phyloP scores from a whole-genome alignment of 192 early-diverging fungal genomes.

The Cetraspora pellucida region DNA sequence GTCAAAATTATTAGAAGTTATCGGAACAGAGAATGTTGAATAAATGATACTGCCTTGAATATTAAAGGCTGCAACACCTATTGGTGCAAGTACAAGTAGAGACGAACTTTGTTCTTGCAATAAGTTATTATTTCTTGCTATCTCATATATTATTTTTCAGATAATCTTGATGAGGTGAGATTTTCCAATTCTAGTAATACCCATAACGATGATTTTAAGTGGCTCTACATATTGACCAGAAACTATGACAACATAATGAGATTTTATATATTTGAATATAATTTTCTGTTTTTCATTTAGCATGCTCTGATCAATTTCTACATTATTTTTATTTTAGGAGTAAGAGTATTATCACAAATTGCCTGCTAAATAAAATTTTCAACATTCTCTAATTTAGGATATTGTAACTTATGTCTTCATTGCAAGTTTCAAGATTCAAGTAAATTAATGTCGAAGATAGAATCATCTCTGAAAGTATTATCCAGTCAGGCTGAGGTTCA shows the following conservation, averaged over 20 bases:
- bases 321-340: not conserved
- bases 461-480: not conserved
- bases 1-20: not conserved
- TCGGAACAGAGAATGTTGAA: not conserved
- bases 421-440: not conserved
- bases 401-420: not conserved
- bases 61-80: slow-evolving; percentile 12
- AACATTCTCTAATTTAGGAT: not conserved
- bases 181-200: not conserved
- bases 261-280: not conserved
- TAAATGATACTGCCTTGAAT: not conserved
- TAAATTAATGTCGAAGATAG: not conserved
- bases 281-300: not conserved
- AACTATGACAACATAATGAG: not conserved
- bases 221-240: not conserved
- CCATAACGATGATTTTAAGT: not conserved
- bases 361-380: not conserved
- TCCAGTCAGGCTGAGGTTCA: not conserved
- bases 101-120: no score
- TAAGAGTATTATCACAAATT: not conserved
- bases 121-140: no score
- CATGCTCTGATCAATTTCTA: not conserved
- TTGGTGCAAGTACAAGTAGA: not conserved
- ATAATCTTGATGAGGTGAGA: not conserved
- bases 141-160: not conserved